Evolutionary conservation across 2,329 filamentous ascomycete species (phyloP).

Genomic region (Paecilomyces niveus): DNA sequence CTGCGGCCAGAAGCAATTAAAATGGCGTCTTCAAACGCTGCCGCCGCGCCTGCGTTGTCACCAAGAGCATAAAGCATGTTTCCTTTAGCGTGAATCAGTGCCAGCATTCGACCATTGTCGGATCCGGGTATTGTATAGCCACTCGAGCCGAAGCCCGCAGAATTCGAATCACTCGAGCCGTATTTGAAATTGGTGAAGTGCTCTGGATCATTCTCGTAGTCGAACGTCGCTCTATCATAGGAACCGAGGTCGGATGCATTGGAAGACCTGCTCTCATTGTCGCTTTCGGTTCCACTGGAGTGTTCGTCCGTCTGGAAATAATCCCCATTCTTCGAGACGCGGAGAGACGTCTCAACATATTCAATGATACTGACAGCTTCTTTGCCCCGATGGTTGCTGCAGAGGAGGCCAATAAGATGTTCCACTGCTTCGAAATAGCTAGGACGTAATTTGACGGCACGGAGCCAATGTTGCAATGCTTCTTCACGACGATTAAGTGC

Average conservation of each 20-base stretch:
- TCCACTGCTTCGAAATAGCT: conserved; percentile 93
- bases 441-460: conserved; percentile 74
- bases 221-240: conserved; percentile 52
- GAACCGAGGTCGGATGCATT: conserved; percentile 44
- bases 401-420: conserved; percentile 82
- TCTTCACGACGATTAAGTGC: conserved; percentile 76
- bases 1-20: conserved; percentile 73
- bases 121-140: conserved; percentile 77
- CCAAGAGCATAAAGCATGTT: conserved; percentile 93
- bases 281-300: conserved; percentile 54
- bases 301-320: conserved; percentile 45
- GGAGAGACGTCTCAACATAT: conserved; percentile 69
- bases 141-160: conserved; percentile 62
- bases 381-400: conserved; percentile 68
- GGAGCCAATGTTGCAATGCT: conserved; percentile 77
- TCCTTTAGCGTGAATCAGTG: conserved; percentile 95
- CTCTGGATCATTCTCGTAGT: conserved; percentile 44
- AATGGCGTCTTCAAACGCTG: conserved; percentile 91
- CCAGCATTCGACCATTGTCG: conserved; percentile 87
- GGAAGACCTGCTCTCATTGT: conserved; percentile 47
- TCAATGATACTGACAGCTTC: conserved; percentile 86
- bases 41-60: conserved; percentile 70
- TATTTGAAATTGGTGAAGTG: conserved; percentile 17
- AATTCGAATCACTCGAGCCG: conserved; percentile 21
- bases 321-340: conserved; percentile 43